These are phyloP conservation scores for Calvatia gigantea DNA, from an alignment of 768 basidiomycete species.

Conservation along the genomic window DNA sequence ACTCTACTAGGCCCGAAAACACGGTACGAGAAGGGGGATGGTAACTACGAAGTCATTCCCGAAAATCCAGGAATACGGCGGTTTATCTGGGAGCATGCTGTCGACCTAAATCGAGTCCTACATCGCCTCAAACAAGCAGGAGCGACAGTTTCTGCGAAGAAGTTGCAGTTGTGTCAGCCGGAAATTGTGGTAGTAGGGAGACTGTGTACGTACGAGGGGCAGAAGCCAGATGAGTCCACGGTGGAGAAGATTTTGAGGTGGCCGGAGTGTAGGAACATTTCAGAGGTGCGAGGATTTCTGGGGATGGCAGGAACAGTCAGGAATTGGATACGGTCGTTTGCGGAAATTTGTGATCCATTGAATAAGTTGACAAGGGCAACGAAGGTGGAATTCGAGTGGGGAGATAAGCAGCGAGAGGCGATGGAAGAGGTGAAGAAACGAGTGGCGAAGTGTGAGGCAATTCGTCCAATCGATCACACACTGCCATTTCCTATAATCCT, in stretches of 20 bases:
- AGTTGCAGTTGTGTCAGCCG: slow-evolving; percentile 22
- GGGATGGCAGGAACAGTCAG: slow-evolving; percentile 23
- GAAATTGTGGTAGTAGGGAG: slow-evolving; percentile 23
- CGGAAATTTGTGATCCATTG: slow-evolving; percentile 17
- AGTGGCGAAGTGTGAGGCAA: slow-evolving; percentile 21
- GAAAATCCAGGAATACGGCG: slow-evolving; percentile 26
- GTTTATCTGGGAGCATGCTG: slow-evolving; percentile 38
- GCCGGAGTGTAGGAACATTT: slow-evolving; percentile 18
- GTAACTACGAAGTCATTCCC: slow-evolving; percentile 18
- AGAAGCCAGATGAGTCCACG: slow-evolving; percentile 19
- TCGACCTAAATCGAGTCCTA: slow-evolving; percentile 28
- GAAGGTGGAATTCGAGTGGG: slow-evolving; percentile 29
- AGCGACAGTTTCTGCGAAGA: slow-evolving; percentile 31
- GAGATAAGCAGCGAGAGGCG: slow-evolving; percentile 14
- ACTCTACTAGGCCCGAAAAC: slow-evolving; percentile 28
- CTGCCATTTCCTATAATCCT: slow-evolving; percentile 22
- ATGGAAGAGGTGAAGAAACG: slow-evolving; percentile 23
- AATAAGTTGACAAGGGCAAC: slow-evolving; percentile 12
- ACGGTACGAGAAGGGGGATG: slow-evolving; percentile 21
- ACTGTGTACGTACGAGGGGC: slow-evolving; percentile 22
- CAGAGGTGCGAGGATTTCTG: slow-evolving; percentile 26
- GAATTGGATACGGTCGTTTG: slow-evolving; percentile 24
- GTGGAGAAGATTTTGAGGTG: slow-evolving; percentile 21
- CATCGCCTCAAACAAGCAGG: slow-evolving; percentile 27
- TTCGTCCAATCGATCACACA: slow-evolving; percentile 24